Evolutionary conservation across 208 protist genomes (phyloP).

Genomic region (Novymonas esmeraldas): DNA sequence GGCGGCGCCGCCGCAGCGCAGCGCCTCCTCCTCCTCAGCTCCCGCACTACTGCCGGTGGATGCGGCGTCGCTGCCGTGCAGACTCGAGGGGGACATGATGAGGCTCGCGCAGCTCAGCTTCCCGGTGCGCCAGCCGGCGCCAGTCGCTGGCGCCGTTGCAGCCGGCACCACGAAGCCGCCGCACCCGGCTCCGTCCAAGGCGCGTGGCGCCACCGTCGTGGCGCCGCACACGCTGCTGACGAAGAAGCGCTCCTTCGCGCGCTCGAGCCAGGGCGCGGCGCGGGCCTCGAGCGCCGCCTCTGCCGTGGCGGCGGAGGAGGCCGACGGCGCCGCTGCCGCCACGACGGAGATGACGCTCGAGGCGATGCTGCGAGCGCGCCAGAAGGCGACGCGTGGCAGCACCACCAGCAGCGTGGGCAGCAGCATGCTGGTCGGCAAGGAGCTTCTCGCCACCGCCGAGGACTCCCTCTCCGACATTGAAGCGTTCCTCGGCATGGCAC

Average conservation of each 20-base stretch:
- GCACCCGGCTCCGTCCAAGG: background rate
- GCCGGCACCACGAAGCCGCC: background rate
- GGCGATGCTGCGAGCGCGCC: conserved; percentile 18
- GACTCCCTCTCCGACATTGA: conserved; percentile 34
- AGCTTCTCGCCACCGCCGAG: background rate
- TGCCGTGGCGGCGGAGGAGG: background rate
- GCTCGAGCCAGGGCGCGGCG: background rate
- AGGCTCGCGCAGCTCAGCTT: conserved; percentile 24
- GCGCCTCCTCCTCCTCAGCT: background rate
- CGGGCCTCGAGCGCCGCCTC: no score
- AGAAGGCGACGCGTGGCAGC: background rate
- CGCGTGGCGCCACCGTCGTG: conserved; percentile 15
- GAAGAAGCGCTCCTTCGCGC: conserved; percentile 10
- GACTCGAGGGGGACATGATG: conserved; percentile 16
- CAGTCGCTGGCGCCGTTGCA: background rate
- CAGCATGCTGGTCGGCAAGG: background rate
- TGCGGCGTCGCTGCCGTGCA: conserved; percentile 12
- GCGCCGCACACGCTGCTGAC: conserved; percentile 16
- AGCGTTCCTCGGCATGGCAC: conserved; percentile 23
- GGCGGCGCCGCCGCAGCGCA: background rate
- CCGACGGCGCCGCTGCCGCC: background rate
- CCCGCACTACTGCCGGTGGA: no score
- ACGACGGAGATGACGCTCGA: conserved; percentile 16
- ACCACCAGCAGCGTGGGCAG: background rate
- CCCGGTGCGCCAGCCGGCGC: background rate